phyloP scores from a whole-genome alignment of 352 stramenopile species.

The Pythium apleroticum region DNA sequence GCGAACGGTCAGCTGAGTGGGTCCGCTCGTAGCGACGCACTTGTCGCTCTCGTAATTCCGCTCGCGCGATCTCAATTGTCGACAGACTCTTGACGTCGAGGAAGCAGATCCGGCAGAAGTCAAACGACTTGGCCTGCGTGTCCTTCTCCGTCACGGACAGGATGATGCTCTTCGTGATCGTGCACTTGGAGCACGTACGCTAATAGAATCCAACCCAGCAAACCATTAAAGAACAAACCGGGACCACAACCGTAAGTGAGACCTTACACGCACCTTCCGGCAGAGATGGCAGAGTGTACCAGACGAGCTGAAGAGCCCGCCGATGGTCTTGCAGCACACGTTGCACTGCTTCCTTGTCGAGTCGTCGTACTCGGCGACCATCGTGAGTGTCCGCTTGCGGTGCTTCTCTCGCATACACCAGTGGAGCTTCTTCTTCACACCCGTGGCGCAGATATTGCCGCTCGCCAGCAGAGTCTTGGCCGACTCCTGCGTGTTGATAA shows the following conservation, averaged over 20 bases:
- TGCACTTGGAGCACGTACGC: conserved; percentile 27
- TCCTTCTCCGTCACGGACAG: conserved; percentile 10
- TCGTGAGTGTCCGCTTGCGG: conserved; percentile 13
- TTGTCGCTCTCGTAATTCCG: conserved; percentile 19
- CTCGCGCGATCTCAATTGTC: conserved; percentile 16
- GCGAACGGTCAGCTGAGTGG: conserved; percentile 1
- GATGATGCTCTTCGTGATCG: conserved; percentile 22
- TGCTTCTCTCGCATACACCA: conserved; percentile 41
- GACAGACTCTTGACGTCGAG: conserved; percentile 21
- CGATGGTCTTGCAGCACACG: conserved; percentile 20
- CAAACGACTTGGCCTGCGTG: conserved; percentile 2
- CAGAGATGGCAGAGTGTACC: conserved; percentile 24
- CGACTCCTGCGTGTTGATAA: conserved; percentile 45
- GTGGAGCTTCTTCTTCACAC: conserved; percentile 55
- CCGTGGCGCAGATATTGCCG: conserved; percentile 34
- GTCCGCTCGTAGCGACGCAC: conserved; percentile 8
- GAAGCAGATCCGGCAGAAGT: conserved; percentile 24
- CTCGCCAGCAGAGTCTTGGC: conserved; percentile 32
- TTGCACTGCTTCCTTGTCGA: conserved; percentile 11
- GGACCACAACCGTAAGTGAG: not conserved
- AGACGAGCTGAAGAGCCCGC: conserved; percentile 14
- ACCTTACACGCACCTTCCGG: conserved; percentile 16
- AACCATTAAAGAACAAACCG: not conserved
- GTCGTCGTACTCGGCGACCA: conserved; percentile 13
- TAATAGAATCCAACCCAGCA: not conserved